Percentiles rank a stretch among this genome's conserved stretches.
Evolutionary conservation across 495 filamentous ascomycete genomes (phyloP).

Genomic region (Lepraria neglecta): DNA sequence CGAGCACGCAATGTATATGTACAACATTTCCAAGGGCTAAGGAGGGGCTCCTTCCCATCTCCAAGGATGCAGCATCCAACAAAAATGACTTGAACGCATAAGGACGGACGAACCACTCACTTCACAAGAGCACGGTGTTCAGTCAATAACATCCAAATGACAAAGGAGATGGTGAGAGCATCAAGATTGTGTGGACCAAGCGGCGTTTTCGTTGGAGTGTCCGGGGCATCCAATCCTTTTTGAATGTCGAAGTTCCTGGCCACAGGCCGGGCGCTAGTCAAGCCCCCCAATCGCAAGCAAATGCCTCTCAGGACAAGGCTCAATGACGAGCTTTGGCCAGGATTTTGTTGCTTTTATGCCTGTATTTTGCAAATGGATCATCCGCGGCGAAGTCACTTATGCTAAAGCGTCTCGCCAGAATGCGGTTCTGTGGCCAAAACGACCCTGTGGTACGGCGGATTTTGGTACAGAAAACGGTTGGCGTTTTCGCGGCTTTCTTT

Average conservation of each 20-base stretch:
- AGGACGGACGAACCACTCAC: slow-evolving; percentile 11
- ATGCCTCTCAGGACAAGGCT: not conserved
- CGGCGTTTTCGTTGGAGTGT: not conserved
- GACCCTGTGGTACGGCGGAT: not conserved
- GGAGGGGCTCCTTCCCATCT: slow-evolving; percentile 1
- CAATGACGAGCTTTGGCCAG: not conserved
- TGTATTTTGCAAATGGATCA: not conserved
- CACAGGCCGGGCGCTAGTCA: slow-evolving; percentile 8
- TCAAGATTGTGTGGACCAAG: slow-evolving; percentile 3
- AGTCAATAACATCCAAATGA: slow-evolving; percentile 6
- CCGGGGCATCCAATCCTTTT: slow-evolving; percentile 18
- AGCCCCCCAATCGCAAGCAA: slow-evolving; percentile 2
- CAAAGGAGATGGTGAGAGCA: not conserved
- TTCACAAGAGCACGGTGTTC: not conserved
- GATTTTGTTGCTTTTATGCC: not conserved
- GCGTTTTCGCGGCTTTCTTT: not conserved
- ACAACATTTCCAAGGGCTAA: slow-evolving; percentile 9
- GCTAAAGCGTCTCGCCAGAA: not conserved
- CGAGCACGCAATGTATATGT: slow-evolving; percentile 9
- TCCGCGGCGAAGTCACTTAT: not conserved
- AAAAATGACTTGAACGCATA: not conserved
- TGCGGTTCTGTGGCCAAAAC: not conserved
- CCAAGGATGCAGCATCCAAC: slow-evolving; percentile 2
- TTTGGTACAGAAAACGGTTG: not conserved
- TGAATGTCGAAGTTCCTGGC: slow-evolving; percentile 4